Conservation (phyloP, 139 green algal species). For the Coelastrella sp. region DNA sequence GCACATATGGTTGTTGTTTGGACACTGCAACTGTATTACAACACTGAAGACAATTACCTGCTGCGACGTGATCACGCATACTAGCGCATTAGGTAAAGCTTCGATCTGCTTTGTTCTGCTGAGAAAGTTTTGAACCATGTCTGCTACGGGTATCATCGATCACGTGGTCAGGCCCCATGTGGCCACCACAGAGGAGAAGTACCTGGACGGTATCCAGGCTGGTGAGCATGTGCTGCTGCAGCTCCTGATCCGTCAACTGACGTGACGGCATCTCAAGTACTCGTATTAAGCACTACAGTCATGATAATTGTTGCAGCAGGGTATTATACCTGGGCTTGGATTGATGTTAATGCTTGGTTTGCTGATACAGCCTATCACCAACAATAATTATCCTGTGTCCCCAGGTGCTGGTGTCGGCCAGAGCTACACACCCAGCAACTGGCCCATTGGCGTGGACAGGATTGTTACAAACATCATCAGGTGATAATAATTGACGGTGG, state of each 20-base stretch:
- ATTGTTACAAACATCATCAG: constrained; percentile 28
- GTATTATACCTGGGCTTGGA: not conserved
- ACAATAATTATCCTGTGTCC: not conserved
- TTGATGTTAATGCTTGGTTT: not conserved
- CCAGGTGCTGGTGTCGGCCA: not conserved
- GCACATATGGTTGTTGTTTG: no score
- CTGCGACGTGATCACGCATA: not conserved
- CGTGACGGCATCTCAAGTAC: no score
- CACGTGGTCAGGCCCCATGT: constrained; percentile 38
- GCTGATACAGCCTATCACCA: not conserved
- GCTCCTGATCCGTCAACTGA: not conserved
- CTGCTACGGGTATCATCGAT: constrained; percentile 30
- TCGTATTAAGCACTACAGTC: not conserved
- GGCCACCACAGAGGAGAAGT: constrained; percentile 21
- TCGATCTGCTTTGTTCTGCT: no score
- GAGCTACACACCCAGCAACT: constrained; percentile 22
- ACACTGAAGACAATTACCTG: not conserved
- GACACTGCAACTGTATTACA: not conserved
- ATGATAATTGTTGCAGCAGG: not conserved
- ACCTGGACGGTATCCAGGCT: constrained; percentile 9
- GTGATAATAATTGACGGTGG: not conserved
- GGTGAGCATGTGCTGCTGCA: not conserved
- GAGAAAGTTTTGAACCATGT: constrained; percentile 3
- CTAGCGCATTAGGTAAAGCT: not conserved
- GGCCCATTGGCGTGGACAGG: constrained; percentile 2